phyloP scores from a whole-genome alignment of 2,329 filamentous ascomycete genomes.

The Aspergillus pseudotamarii region DNA sequence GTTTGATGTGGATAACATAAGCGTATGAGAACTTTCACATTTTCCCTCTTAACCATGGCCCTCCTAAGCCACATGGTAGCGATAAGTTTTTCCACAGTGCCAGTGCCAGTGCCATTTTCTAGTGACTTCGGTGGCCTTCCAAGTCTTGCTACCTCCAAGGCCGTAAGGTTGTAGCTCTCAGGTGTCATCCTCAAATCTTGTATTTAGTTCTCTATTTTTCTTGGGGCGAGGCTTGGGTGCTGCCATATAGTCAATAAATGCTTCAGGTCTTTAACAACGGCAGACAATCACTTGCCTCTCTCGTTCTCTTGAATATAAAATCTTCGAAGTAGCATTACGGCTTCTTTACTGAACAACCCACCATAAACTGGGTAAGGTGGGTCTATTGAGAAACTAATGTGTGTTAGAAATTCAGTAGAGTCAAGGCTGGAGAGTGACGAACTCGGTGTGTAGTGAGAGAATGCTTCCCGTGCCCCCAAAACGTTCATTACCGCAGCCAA shows the following conservation, averaged over 20 bases:
- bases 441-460: constrained; percentile 78
- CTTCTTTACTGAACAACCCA: constrained; percentile 86
- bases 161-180: constrained; percentile 8
- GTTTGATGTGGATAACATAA: constrained; percentile 10
- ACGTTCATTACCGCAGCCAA: constrained; percentile 92
- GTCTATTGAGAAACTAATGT: constrained; percentile 69
- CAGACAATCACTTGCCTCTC: constrained; percentile 63
- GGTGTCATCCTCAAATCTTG: constrained; percentile 49
- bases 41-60: not conserved
- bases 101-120: not conserved
- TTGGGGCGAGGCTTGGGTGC: constrained; percentile 67
- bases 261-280: not conserved
- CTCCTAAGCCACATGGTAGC: not conserved
- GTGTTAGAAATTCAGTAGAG: constrained; percentile 13
- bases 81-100: not conserved
- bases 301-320: constrained; percentile 99
- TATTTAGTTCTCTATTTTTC: constrained; percentile 65
- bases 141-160: not conserved
- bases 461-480: constrained; percentile 97
- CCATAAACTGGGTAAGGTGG: constrained; percentile 79
- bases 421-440: constrained; percentile 29
- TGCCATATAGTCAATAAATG: constrained; percentile 28
- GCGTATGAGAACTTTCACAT: not conserved
- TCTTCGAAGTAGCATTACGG: constrained; percentile 84
- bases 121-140: not conserved